phyloP scores from a whole-genome alignment of 177 flowering plant species.

The Tripterygium wilfordii region DNA sequence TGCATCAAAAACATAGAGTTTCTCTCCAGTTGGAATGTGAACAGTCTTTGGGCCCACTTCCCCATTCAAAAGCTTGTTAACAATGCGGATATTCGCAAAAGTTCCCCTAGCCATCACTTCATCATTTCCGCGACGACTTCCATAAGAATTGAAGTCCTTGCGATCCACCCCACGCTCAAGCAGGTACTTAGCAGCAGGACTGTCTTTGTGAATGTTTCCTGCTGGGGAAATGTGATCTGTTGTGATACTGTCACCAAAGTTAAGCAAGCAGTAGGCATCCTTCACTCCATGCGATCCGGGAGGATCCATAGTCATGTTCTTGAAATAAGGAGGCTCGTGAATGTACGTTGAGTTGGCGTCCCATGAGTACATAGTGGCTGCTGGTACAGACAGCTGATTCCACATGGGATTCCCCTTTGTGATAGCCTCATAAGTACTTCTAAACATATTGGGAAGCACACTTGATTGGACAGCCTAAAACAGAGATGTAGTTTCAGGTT shows the following conservation, averaged over 20 bases:
- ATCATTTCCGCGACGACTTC: constrained; percentile 96
- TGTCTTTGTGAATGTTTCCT: constrained; percentile 88
- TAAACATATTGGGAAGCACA: constrained; percentile 89
- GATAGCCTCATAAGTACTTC: constrained; percentile 76
- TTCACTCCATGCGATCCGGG: constrained; percentile 88
- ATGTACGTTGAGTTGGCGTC: constrained; percentile 86
- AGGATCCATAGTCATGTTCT: constrained; percentile 82
- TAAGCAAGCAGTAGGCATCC: constrained; percentile 87
- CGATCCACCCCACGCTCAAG: constrained; percentile 85
- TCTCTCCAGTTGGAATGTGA: constrained; percentile 73
- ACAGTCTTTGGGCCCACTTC: constrained; percentile 88
- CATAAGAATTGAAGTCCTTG: constrained; percentile 91
- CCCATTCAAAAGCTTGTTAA: constrained; percentile 85
- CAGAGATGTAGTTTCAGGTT: neutral
- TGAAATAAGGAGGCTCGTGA: constrained; percentile 93
- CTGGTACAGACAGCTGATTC: constrained; percentile 79
- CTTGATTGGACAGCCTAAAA: constrained; percentile 85
- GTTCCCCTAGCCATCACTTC: constrained; percentile 94
- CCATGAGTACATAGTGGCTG: constrained; percentile 63
- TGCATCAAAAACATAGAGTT: constrained; percentile 70
- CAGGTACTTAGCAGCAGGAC: constrained; percentile 87
- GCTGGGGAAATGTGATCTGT: constrained; percentile 98
- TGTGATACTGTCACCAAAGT: constrained; percentile 96
- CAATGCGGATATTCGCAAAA: constrained; percentile 88
- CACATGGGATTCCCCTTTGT: constrained; percentile 95